Conservation (phyloP, 768 basidiomycete genomes). For the Trametes maxima region DNA sequence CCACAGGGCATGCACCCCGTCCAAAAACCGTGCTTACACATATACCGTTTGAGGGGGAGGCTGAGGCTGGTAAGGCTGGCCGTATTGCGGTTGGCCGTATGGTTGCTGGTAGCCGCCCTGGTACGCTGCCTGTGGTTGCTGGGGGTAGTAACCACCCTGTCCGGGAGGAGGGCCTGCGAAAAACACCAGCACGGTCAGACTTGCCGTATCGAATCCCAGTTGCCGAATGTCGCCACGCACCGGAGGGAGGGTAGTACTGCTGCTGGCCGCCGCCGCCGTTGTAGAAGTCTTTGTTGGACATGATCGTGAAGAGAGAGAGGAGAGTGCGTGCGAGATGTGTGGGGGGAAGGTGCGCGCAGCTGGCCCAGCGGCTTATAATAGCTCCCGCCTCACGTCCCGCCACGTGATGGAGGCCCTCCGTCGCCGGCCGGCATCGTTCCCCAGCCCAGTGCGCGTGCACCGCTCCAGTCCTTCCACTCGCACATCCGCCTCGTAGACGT, state of each 20-base stretch:
- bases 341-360: conserved; percentile 5
- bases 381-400: conserved; percentile 1
- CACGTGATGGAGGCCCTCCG: conserved; percentile 5
- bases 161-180: conserved; percentile 51
- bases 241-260: conserved; percentile 58
- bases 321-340: conserved; percentile 3
- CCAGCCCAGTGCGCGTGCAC: background rate
- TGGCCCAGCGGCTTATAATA: conserved; percentile 15
- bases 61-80: conserved; percentile 52
- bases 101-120: conserved; percentile 45
- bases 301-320: conserved; percentile 13
- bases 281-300: conserved; percentile 80
- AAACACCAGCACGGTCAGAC: conserved; percentile 25
- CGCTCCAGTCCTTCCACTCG: background rate
- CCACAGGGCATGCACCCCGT: background rate
- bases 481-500: background rate
- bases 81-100: conserved; percentile 36
- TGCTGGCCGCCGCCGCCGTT: conserved; percentile 44
- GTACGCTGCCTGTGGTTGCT: conserved; percentile 75
- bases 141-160: conserved; percentile 71
- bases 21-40: conserved; percentile 53
- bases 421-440: background rate
- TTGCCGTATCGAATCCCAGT: no score
- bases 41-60: conserved; percentile 81
- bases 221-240: conserved; percentile 33